Percentiles rank a stretch among this genome's conserved stretches.
These are phyloP conservation scores for Ustilago trichophora DNA, from an alignment of 1,284 basidiomycete species.

Conservation along the genomic window DNA sequence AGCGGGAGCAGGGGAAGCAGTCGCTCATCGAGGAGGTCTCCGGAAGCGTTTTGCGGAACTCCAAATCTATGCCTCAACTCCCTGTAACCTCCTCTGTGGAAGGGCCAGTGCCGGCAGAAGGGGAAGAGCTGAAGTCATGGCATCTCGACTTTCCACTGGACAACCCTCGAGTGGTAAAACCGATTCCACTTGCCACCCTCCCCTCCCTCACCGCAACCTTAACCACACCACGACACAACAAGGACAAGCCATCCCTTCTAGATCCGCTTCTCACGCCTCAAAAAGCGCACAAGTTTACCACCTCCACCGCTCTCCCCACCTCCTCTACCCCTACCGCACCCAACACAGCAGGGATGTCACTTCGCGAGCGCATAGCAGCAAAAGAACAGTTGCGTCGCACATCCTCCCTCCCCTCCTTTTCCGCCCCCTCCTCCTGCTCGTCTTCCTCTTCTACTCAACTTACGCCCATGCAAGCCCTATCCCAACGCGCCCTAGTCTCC, in stretches of 20 bases:
- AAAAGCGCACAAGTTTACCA: too few relatives aligned
- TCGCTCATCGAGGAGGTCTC: slow-evolving; percentile 33
- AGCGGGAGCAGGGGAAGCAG: too few relatives aligned
- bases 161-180: slow-evolving; percentile 21
- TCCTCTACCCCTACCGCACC: not conserved
- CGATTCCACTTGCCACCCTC: slow-evolving; percentile 25
- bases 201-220: slow-evolving; percentile 23
- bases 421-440: slow-evolving; percentile 1
- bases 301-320: not conserved
- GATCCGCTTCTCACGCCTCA: not conserved
- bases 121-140: slow-evolving; percentile 18
- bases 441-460: not conserved
- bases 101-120: slow-evolving; percentile 19
- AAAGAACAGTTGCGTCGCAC: slow-evolving; percentile 48
- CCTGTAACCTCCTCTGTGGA: not conserved
- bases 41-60: slow-evolving; percentile 8
- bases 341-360: slow-evolving; percentile 16
- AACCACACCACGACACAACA: slow-evolving; percentile 27
- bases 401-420: slow-evolving; percentile 16
- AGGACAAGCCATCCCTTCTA: slow-evolving; percentile 4
- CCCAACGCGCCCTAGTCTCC: slow-evolving; percentile 40
- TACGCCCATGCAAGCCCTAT: slow-evolving; percentile 31
- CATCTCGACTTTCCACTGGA: slow-evolving; percentile 39
- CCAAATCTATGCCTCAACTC: slow-evolving; percentile 19
- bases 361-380: slow-evolving; percentile 49